A percentile compares a stretch with the other conserved stretches of the same genome.
These are phyloP conservation scores for Cladosporium sp. DNA, from an alignment of 2,329 filamentous ascomycete genomes.

Conservation along the genomic window DNA sequence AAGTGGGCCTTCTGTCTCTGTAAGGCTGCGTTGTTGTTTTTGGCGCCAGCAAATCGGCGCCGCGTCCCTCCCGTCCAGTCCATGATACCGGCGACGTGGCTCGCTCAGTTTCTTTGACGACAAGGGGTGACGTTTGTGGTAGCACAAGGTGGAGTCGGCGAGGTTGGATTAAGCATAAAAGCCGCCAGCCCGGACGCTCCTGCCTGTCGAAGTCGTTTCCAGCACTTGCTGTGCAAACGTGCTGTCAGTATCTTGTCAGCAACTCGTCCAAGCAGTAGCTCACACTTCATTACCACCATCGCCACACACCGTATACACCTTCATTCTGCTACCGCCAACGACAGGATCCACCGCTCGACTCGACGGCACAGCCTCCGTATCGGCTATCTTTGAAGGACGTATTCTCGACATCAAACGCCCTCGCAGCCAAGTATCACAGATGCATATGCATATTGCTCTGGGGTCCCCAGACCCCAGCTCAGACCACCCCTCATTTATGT, in stretches of 20 bases:
- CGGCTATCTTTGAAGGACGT: not conserved
- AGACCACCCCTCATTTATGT: not conserved
- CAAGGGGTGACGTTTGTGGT: not conserved
- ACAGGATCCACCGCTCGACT: not conserved
- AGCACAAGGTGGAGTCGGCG: constrained; percentile 10
- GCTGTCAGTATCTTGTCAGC: not conserved
- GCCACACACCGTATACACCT: not conserved
- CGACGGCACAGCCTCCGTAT: not conserved
- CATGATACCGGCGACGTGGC: constrained; percentile 35
- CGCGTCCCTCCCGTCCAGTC: constrained; percentile 52
- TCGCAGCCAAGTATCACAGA: not conserved
- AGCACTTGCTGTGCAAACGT: not conserved
- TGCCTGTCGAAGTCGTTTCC: not conserved
- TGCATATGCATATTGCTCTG: not conserved
- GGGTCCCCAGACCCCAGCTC: not conserved
- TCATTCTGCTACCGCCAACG: not conserved
- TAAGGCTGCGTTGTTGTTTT: constrained; percentile 35
- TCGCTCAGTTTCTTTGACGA: not conserved
- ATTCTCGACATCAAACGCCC: not conserved
- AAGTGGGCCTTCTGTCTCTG: constrained; percentile 51
- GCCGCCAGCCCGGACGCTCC: constrained; percentile 7
- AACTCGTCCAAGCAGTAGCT: not conserved
- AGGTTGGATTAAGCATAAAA: constrained; percentile 17
- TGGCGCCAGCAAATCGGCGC: constrained; percentile 33
- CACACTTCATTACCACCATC: not conserved